Evolutionary conservation across 495 filamentous ascomycete genomes (phyloP).

Genomic region (Tricharina praecox): DNA sequence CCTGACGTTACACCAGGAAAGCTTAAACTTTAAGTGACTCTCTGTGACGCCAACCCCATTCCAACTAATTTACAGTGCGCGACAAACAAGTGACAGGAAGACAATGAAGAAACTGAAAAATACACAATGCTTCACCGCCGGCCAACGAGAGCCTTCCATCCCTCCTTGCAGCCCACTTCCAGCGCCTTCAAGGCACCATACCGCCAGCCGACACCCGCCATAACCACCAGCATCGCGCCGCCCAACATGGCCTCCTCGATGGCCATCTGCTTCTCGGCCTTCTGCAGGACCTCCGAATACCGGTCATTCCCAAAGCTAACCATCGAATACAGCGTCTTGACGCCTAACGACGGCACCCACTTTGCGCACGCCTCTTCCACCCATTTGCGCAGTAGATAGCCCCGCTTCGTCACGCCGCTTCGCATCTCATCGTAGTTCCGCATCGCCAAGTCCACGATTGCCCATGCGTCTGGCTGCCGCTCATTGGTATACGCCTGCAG

Average conservation of each 20-base stretch:
- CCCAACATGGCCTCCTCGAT: conserved; percentile 34
- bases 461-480: conserved; percentile 58
- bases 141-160: neutral
- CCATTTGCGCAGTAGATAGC: conserved; percentile 63
- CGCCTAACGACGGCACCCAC: conserved; percentile 60
- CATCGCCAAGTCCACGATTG: conserved; percentile 84
- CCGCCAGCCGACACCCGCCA: conserved; percentile 2
- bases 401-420: conserved; percentile 51
- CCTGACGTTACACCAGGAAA: too few species aligned
- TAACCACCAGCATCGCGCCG: conserved; percentile 15
- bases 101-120: too few species aligned
- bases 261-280: conserved; percentile 49
- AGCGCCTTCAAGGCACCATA: conserved; percentile 1
- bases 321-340: conserved; percentile 81
- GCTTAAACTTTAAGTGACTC: too few species aligned
- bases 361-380: conserved; percentile 68
- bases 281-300: conserved; percentile 64
- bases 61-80: too few species aligned
- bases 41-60: too few species aligned
- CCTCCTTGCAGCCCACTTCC: neutral
- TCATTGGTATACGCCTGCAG: conserved; percentile 56
- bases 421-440: conserved; percentile 92
- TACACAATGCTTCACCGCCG: too few species aligned
- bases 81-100: too few species aligned
- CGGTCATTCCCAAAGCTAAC: conserved; percentile 84